phyloP scores from a whole-genome alignment of 805 yeast genomes.

The Candida succiphila region DNA sequence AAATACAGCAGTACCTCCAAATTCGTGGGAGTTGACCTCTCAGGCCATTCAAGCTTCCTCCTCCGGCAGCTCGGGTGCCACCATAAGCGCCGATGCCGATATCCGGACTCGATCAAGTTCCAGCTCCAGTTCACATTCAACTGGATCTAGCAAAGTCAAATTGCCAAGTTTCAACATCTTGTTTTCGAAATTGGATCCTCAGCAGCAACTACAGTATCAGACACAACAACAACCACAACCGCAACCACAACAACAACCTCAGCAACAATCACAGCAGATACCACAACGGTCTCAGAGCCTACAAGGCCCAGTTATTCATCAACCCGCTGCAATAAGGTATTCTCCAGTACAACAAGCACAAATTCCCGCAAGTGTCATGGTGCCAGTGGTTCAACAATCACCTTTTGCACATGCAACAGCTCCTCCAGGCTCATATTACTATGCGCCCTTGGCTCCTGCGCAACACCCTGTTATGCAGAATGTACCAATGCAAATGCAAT shows the following conservation, averaged over 20 bases:
- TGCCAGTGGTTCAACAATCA: background rate
- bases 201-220: background rate
- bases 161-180: slow-evolving; percentile 15
- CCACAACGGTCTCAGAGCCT: slow-evolving; percentile 1
- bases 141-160: slow-evolving; percentile 5
- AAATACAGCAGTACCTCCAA: too few species aligned
- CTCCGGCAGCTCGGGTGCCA: too few species aligned
- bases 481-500: background rate
- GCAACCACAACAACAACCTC: slow-evolving; percentile 1
- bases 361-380: background rate
- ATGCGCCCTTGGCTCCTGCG: too few species aligned
- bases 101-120: too few species aligned
- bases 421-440: too few species aligned
- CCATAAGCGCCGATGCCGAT: too few species aligned
- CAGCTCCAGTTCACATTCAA: too few species aligned
- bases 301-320: background rate
- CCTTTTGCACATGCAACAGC: background rate
- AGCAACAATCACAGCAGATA: slow-evolving; percentile 1
- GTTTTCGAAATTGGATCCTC: slow-evolving; percentile 6
- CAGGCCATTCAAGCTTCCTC: too few species aligned
- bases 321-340: slow-evolving; percentile 2
- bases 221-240: background rate
- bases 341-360: slow-evolving; percentile 1
- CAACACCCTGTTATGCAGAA: too few species aligned
- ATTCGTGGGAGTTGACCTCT: too few species aligned